Base-by-base conservation (phyloP, 1,284 basidiomycete species). In the Chondrostereum purpureum region DNA sequence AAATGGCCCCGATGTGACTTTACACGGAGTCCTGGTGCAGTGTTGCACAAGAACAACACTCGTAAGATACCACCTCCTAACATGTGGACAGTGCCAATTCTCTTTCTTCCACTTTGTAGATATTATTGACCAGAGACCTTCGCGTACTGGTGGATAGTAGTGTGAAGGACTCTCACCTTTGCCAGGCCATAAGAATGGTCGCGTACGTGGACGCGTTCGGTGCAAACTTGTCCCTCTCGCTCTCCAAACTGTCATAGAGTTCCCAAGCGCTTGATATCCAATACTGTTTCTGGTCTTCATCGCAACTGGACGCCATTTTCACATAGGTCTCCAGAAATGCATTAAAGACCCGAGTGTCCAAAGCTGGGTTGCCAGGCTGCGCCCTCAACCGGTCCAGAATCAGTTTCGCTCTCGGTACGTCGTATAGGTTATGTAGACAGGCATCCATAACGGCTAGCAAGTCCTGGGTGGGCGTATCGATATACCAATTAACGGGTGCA, bases 381-480 rank as follows among this genome's bases (percentile, higher is more conserved):
- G 51, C 53, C 3, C 83, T 73, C 22, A 89, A 56, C 5, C 70
- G 68, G 41, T 80, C 75, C 52, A 89, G 88, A 17, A 90, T 73
- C 37, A 66, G 63, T 51, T 77, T 77, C 8, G 87, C 87, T 13
- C 88, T 80, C 0, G 73, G 70, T 0, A 89, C 79, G 55, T 90
- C 82, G 61, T 83, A 78, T 1, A 78, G 60, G 49, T 83, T 77
- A 58, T 83, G 75, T 13, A 92, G 62, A 59, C 89, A 92, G 0
- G 87, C 86, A 53, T 87, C 80, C 61, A 92, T 84, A 51, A 91
- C 73, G 0, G 85, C 78, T 10, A 88, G 60, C 40, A 75, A 69
- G 58, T 90, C 85, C 58, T 82, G 78, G 0, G 81, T 78, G 0
- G 67, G 58, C 0, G 83, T 75, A 56, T 83, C 75, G 8, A 73